phyloP scores from a whole-genome alignment of 371 early-diverging fungal species.

The Mortierella sp. region DNA sequence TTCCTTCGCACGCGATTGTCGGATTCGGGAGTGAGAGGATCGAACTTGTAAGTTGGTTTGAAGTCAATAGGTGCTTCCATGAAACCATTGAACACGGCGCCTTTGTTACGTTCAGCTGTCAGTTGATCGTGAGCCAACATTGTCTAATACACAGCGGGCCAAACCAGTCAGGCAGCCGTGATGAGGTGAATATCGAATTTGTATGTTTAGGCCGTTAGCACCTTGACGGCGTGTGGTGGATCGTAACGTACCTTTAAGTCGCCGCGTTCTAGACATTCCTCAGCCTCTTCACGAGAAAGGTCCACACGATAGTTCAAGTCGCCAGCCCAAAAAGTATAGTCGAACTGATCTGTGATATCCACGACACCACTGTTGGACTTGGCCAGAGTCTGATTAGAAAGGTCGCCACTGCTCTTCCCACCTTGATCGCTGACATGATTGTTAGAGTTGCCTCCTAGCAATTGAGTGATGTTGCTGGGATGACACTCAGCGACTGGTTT shows the following conservation, averaged over 20 bases:
- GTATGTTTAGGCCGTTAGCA: no score
- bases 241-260: constrained; percentile 58
- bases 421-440: not conserved
- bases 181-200: not conserved
- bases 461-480: no score
- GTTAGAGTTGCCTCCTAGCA: not conserved
- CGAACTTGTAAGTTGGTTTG: constrained; percentile 90
- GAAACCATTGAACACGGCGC: constrained; percentile 70
- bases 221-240: no score
- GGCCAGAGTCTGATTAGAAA: no score
- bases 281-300: constrained; percentile 63
- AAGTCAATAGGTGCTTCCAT: constrained; percentile 84
- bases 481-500: no score
- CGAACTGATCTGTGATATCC: constrained; percentile 65
- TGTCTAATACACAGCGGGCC: constrained; percentile 39
- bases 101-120: constrained; percentile 55
- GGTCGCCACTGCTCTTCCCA: no score
- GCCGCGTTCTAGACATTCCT: constrained; percentile 58
- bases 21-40: constrained; percentile 53
- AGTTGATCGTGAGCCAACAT: constrained; percentile 74
- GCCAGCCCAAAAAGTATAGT: constrained; percentile 81
- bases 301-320: constrained; percentile 85
- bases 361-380: no score
- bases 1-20: constrained; percentile 11
- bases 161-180: no score